Percentiles rank a stretch among this genome's conserved stretches.
phyloP scores from a whole-genome alignment of 148 eudicot genomes.

The Amaranthus hypochondriacus region DNA sequence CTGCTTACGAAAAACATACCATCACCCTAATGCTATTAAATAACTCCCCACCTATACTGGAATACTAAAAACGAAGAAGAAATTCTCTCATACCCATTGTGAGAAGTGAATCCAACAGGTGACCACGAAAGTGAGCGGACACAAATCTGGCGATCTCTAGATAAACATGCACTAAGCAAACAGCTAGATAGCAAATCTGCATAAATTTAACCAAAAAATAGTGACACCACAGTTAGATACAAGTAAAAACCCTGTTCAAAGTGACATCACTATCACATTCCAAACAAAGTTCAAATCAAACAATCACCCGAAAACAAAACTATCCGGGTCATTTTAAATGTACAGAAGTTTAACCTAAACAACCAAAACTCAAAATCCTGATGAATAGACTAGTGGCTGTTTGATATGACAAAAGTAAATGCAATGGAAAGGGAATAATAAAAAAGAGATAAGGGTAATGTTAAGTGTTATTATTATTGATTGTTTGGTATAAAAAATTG shows the following conservation, averaged over 20 bases:
- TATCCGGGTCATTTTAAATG: not conserved
- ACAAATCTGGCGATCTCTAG: constrained; percentile 61
- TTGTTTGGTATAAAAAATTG: too few relatives aligned
- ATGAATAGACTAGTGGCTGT: too few relatives aligned
- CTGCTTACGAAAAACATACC: not conserved
- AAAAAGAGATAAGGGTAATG: too few relatives aligned
- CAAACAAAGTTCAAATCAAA: not conserved
- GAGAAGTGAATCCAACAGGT: constrained; percentile 63
- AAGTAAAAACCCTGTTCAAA: not conserved
- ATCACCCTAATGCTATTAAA: too few relatives aligned
- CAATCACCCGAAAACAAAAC: not conserved
- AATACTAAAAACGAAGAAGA: not conserved
- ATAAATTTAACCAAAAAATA: constrained; percentile 15
- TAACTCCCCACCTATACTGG: not conserved
- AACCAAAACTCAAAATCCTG: too few relatives aligned
- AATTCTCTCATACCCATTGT: constrained; percentile 50
- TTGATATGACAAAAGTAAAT: too few relatives aligned
- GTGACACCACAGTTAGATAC: not conserved
- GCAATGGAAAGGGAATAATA: too few relatives aligned
- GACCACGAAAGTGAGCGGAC: constrained; percentile 92
- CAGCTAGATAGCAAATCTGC: constrained; percentile 63
- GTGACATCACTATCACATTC: not conserved
- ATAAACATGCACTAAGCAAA: constrained; percentile 56
- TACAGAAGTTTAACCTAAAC: too few relatives aligned
- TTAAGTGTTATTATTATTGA: too few relatives aligned